These are phyloP conservation scores for Pseudoturritis turrita DNA, from an alignment of 345 rosid species.

Conservation along the genomic window DNA sequence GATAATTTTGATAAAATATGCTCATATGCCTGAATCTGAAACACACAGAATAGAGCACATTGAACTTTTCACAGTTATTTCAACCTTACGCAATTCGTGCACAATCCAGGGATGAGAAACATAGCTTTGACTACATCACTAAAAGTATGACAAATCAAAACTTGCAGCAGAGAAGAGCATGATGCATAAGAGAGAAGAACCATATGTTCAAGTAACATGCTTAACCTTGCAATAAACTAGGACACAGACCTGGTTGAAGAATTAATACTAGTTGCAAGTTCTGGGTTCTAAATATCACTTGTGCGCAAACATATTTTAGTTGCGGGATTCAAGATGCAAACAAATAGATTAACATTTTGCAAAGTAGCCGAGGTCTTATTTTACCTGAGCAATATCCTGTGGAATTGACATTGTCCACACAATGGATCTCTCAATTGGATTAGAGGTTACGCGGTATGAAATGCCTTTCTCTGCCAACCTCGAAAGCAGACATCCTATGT, in stretches of 20 bases:
- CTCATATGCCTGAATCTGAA: not conserved
- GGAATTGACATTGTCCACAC: constrained; percentile 77
- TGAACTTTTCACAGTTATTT: not conserved
- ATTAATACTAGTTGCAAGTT: not conserved
- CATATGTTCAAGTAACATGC: not conserved
- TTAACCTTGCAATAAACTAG: not conserved
- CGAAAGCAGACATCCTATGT: constrained; percentile 56
- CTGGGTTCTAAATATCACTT: not conserved
- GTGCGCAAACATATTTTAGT: not conserved
- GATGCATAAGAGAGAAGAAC: not conserved
- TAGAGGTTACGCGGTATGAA: constrained; percentile 45
- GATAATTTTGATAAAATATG: not conserved
- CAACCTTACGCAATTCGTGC: not conserved
- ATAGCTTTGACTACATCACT: not conserved
- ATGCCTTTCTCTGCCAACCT: constrained; percentile 74
- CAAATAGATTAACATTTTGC: not conserved
- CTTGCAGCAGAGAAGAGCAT: not conserved
- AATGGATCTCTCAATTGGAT: constrained; percentile 75
- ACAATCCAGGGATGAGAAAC: not conserved
- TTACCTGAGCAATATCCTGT: constrained; percentile 59
- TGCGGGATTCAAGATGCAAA: not conserved
- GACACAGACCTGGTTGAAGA: not conserved
- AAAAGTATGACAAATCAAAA: not conserved
- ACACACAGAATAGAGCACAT: not conserved
- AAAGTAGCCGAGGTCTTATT: not conserved